Evolutionary conservation across 2,329 filamentous ascomycete genomes (phyloP).

Genomic region (Clarireedia hainanense): DNA sequence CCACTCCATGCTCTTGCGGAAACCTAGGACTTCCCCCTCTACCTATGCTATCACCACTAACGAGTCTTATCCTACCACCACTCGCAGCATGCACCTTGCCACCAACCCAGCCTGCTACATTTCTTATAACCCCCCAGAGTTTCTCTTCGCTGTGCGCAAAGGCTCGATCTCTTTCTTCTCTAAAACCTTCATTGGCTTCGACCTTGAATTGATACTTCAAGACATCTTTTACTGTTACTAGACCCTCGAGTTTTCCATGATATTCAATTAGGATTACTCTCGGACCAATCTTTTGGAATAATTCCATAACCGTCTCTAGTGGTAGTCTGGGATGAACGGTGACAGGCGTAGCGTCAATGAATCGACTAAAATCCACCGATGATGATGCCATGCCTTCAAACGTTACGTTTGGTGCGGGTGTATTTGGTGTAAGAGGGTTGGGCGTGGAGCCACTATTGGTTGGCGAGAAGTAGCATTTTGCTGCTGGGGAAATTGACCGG

Average conservation of each 20-base stretch:
- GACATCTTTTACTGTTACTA: constrained; percentile 96
- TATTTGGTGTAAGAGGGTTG: constrained; percentile 18
- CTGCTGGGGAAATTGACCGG: constrained; percentile 53
- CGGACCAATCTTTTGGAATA: constrained; percentile 96
- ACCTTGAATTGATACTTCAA: constrained; percentile 96
- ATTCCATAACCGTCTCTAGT: constrained; percentile 94
- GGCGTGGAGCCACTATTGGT: constrained; percentile 38
- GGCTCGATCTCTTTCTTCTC: constrained; percentile 38
- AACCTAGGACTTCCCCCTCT: constrained; percentile 25
- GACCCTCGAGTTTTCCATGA: constrained; percentile 70
- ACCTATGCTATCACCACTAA: constrained; percentile 23
- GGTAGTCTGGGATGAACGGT: constrained; percentile 86
- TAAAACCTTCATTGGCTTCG: constrained; percentile 72
- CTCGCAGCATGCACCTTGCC: constrained; percentile 44
- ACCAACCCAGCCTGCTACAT: constrained; percentile 50
- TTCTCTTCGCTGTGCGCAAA: constrained; percentile 53
- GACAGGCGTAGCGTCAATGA: constrained; percentile 82
- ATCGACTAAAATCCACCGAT: constrained; percentile 73
- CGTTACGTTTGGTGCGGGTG: constrained; percentile 30
- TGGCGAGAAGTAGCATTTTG: constrained; percentile 62
- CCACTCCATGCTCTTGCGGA: constrained; percentile 15
- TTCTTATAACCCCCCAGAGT: constrained; percentile 52
- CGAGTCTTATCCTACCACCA: constrained; percentile 49
- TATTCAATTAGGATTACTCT: constrained; percentile 90
- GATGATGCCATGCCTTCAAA: constrained; percentile 54